Conservation (phyloP, 306 rosid genomes). For the Vigna mungo region DNA sequence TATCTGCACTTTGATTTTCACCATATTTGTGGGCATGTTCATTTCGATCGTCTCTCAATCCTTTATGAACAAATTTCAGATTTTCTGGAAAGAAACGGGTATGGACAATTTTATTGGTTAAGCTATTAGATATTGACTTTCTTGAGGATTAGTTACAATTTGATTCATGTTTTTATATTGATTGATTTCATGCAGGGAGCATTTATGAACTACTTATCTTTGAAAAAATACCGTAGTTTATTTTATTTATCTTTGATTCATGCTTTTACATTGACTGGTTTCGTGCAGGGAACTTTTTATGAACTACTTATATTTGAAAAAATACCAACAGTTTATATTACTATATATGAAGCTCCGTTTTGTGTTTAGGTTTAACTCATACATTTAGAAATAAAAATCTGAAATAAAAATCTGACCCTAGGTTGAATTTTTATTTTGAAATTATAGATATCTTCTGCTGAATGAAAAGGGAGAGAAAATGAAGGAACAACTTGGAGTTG, state of each 20-base stretch:
- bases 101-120: conserved; percentile 47
- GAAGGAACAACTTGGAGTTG: conserved; percentile 97
- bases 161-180: conserved; percentile 18
- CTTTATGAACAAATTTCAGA: conserved; percentile 92
- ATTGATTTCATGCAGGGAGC: conserved; percentile 37
- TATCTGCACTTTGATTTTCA: conserved; percentile 97
- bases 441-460: conserved; percentile 78
- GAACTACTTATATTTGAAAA: conserved; percentile 32
- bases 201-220: conserved; percentile 28
- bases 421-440: conserved; percentile 43
- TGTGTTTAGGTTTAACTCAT: background rate
- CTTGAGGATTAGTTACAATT: conserved; percentile 37
- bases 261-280: conserved; percentile 24
- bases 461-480: conserved; percentile 91
- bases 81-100: conserved; percentile 90
- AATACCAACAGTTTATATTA: conserved; percentile 32
- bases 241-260: background rate
- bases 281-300: conserved; percentile 34
- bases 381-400: conserved; percentile 17
- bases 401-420: conserved; percentile 34
- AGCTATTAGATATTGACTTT: conserved; percentile 26
- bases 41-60: conserved; percentile 91
- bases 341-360: conserved; percentile 17
- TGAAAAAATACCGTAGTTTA: conserved; percentile 34
- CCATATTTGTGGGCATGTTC: conserved; percentile 91